Base-by-base conservation (phyloP, 2,329 filamentous ascomycete genomes). In the Truncatella angustata region DNA sequence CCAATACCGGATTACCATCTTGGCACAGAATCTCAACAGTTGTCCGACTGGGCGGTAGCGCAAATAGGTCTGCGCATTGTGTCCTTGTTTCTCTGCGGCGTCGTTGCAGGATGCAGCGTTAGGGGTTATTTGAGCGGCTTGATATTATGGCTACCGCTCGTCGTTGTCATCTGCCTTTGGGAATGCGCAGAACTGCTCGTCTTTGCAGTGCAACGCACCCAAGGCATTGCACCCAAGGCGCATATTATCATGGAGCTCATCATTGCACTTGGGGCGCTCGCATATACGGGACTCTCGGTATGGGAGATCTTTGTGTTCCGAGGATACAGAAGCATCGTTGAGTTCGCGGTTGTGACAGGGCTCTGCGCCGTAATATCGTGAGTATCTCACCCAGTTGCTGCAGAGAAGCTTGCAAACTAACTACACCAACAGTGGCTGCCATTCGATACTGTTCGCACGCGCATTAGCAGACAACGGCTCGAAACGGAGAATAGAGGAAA, bases 271-370 rank as follows among this genome's bases (percentile, higher is more conserved):
- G 40, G 49, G 10, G 37, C 49, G 11, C 49, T 51, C 18, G 49
- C 39, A n/a, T 51, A 51, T 28, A 45, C 40, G n/a, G 49, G 39
- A 36, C 40, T 51, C 2, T 44, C 49, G 12, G 39, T 51, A 6
- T 51, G 35, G 32, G 49, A 44, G 28, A 26, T 50, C 16, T 50
- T 36, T 18, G 47, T 50, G n/a, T 50, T 50, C 18, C 35, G 47
- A 11, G 47, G 47, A 6, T 50, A 50, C 35, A n/a, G 47, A 9
- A 50, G 47, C 26, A 50, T 50, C 20, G 49, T 51, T 21, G 49
- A 51, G 49, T 51, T 44, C 14, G 49, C 39, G 5, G 37, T 51
- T 10, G 49, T 37, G 16, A 35, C 40, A 3, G 49, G 49, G 7
- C 49, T 51, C 6, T 51, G 49, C 28, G 39, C 37, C 18, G 16